Conservation (phyloP, 2,329 filamentous ascomycete species). For the Rachicladosporium sp. region DNA sequence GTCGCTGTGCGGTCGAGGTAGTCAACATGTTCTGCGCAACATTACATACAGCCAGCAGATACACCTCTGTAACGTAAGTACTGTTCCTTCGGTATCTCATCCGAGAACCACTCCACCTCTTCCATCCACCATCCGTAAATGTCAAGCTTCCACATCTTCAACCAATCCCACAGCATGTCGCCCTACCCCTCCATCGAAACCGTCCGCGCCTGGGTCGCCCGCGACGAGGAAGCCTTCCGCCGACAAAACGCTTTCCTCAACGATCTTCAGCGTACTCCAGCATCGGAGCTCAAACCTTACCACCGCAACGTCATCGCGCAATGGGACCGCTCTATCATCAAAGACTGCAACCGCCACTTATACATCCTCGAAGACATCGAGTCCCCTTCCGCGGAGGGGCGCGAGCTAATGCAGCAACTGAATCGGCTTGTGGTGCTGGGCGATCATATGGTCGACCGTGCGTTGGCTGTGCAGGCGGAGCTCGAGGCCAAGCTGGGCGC, state of each 20-base stretch:
- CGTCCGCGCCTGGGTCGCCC: conserved; percentile 2
- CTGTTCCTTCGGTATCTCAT: too few relatives aligned
- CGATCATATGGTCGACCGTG: conserved; percentile 8
- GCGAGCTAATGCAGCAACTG: conserved; percentile 8
- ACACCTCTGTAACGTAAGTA: too few relatives aligned
- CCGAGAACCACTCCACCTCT: too few relatives aligned
- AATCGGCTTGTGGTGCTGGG: conserved; percentile 7
- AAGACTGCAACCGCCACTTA: conserved; percentile 5
- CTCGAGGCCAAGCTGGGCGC: conserved; percentile 1
- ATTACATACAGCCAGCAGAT: too few relatives aligned
- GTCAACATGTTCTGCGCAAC: too few relatives aligned
- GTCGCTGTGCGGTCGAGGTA: too few relatives aligned
- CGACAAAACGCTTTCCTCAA: conserved; percentile 2
- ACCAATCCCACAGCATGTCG: not conserved
- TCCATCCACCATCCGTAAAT: too few relatives aligned
- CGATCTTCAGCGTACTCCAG: conserved; percentile 2
- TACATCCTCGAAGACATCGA: conserved; percentile 5
- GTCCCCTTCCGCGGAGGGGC: conserved; percentile 5
- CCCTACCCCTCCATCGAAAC: conserved; percentile 1
- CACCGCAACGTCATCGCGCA: conserved; percentile 7
- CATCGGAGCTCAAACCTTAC: conserved; percentile 1
- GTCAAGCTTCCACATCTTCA: too few relatives aligned
- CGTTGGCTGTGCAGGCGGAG: not conserved
- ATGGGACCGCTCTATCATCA: conserved; percentile 8
- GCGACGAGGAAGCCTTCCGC: conserved; percentile 6